These are phyloP conservation scores for Xerocomellus amylosporus DNA, from an alignment of 768 basidiomycete species.

Conservation along the genomic window DNA sequence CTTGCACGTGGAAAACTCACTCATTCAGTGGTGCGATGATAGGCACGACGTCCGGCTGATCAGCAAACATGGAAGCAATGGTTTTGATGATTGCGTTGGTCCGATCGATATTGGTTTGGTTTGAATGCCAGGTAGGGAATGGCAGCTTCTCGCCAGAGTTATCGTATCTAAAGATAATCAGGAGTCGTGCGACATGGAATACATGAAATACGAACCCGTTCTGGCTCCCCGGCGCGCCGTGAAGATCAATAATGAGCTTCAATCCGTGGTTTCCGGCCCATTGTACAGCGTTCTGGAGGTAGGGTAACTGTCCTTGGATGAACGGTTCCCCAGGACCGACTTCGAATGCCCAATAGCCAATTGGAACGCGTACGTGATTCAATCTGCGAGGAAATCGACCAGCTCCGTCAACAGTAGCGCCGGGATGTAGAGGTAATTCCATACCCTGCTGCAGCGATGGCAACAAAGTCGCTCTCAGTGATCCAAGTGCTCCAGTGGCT, in stretches of 20 bases:
- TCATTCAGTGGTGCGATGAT: conserved; percentile 79
- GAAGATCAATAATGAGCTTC: conserved; percentile 80
- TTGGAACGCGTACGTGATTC: conserved; percentile 80
- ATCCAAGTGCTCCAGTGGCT: conserved; percentile 85
- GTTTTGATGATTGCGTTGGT: conserved; percentile 63
- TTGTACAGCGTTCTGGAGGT: conserved; percentile 58
- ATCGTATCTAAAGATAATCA: conserved; percentile 54
- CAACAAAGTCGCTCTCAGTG: conserved; percentile 73
- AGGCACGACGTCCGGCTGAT: conserved; percentile 53
- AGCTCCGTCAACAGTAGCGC: conserved; percentile 1
- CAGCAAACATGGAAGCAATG: conserved; percentile 58
- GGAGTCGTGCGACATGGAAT: neutral
- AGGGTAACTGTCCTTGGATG: conserved; percentile 72
- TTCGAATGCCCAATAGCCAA: conserved; percentile 91
- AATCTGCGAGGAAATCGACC: conserved; percentile 42
- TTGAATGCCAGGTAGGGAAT: conserved; percentile 68
- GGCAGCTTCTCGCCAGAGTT: conserved; percentile 70
- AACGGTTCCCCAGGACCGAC: conserved; percentile 75
- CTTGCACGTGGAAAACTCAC: conserved; percentile 36
- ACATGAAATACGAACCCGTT: conserved; percentile 53
- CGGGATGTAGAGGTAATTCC: conserved; percentile 1
- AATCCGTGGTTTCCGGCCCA: conserved; percentile 73
- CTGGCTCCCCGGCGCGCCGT: conserved; percentile 81
- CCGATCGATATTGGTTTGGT: conserved; percentile 61
- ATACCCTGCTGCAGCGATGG: conserved; percentile 74